Evolutionary conservation across 169 alveolate genomes (phyloP), one percentile per base, ranked within the genome.

Genomic region (Theileria annulata): DNA sequence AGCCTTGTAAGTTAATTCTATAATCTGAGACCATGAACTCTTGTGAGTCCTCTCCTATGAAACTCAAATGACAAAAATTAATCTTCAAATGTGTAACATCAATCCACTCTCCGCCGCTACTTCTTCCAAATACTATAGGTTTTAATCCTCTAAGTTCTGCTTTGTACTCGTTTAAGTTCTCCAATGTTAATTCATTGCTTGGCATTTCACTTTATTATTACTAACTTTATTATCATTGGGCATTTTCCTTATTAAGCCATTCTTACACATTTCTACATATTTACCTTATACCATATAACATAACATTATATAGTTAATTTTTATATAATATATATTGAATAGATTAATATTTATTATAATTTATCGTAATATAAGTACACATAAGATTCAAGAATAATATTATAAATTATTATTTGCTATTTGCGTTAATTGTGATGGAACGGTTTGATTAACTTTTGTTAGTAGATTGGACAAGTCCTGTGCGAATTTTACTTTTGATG

Each of bases 401-500:
- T 27, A 31, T 64, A 64, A 21, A 35, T 25, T 64, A 64, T 21
- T 25, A 31, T 33, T 59, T n/a, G 73, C 73, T 12, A 64, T 64
- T 19, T 25, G 25, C 21, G 56, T 80, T 5, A 90, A 75, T 42
- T 90, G 88, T 5, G 73, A 48, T 9, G 94, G 91, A 27, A 87
- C 88, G 5, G 77, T 73, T n/a, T 87, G 93, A 27, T 76, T 82
- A 13, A 85, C 85, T 58, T 82, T 76, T 56, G 82, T 66, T 19
- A 90, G 84, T 35, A 90, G 35, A 42, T 83, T 87, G 0, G 87
- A 42, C 77, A 90, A 47, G 48, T 81, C 80, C 79, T 80, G 86
- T 17, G 92, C 94, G 49, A 90, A 90, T 68, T 72, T 79, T 56
- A 59, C 68, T 76, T 90, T 90, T 51, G 83, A 80, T 0, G 91